phyloP scores from a whole-genome alignment of 306 rosid genomes.

The Pyrus communis region DNA sequence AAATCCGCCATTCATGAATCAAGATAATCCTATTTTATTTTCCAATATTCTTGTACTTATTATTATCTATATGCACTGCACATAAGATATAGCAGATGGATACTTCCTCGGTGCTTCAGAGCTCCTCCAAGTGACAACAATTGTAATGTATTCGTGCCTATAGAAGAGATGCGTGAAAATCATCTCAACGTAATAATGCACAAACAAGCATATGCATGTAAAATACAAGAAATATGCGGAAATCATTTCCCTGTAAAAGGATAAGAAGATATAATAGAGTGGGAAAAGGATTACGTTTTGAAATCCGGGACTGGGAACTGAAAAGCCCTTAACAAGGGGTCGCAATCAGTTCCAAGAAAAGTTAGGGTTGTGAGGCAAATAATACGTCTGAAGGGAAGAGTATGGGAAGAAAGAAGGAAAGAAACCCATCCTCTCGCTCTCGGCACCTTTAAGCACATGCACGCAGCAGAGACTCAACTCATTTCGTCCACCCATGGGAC shows the following conservation, averaged over 20 bases:
- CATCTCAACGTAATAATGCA: not conserved
- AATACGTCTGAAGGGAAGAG: slow-evolving; percentile 3
- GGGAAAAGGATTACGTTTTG: not conserved
- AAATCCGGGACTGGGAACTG: not conserved
- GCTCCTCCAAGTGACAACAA: too few species aligned
- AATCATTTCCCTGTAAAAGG: not conserved
- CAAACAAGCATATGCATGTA: not conserved
- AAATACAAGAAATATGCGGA: not conserved
- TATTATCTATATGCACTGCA: too few species aligned
- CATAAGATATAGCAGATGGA: too few species aligned
- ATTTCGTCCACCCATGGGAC: slow-evolving; percentile 20
- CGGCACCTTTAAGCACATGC: slow-evolving; percentile 52
- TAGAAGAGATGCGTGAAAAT: not conserved
- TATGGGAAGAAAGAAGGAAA: slow-evolving; percentile 22
- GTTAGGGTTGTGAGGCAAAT: slow-evolving; percentile 6
- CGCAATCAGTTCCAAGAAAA: slow-evolving; percentile 23
- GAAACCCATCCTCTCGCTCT: too few species aligned
- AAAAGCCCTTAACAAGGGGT: slow-evolving; percentile 19
- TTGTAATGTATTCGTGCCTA: too few species aligned
- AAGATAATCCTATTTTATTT: not conserved
- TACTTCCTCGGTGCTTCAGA: too few species aligned
- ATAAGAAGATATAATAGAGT: not conserved
- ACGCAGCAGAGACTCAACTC: slow-evolving; percentile 27
- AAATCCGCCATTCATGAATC: not conserved
- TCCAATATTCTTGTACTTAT: not conserved